Conservation (phyloP, 257 asterid species). For the Euphrasia confusa region DNA sequence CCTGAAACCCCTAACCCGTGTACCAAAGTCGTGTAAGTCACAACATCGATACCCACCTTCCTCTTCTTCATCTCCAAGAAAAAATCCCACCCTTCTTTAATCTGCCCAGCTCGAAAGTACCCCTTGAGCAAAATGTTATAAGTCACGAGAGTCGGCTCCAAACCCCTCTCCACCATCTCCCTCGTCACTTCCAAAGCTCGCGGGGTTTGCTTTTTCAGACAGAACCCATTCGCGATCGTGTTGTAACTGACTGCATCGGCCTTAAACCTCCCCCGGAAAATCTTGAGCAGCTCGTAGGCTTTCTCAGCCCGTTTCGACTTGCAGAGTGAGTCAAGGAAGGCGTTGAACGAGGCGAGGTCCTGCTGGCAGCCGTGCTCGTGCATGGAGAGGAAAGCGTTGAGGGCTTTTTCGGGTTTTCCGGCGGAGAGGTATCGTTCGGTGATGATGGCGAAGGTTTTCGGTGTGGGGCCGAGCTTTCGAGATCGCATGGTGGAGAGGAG, state of each 20-base stretch:
- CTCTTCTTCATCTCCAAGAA: slow-evolving; percentile 87
- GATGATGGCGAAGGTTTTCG: slow-evolving; percentile 75
- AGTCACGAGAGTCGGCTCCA: slow-evolving; percentile 57
- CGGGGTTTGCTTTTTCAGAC: slow-evolving; percentile 64
- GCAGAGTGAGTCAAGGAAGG: slow-evolving; percentile 75
- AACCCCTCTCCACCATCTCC: slow-evolving; percentile 80
- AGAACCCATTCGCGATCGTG: slow-evolving; percentile 69
- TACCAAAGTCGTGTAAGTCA: slow-evolving; percentile 80
- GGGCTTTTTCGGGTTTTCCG: slow-evolving; percentile 88
- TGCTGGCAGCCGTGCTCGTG: slow-evolving; percentile 88
- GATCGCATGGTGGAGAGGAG: slow-evolving; percentile 59
- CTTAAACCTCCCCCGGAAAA: slow-evolving; percentile 56
- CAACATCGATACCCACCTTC: slow-evolving; percentile 69
- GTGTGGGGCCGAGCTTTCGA: slow-evolving; percentile 62
- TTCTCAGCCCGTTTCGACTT: slow-evolving; percentile 69
- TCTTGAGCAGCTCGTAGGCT: slow-evolving; percentile 59
- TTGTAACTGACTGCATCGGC: slow-evolving; percentile 70
- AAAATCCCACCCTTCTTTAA: slow-evolving; percentile 75
- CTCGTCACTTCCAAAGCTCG: slow-evolving; percentile 66
- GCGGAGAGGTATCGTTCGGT: slow-evolving; percentile 69
- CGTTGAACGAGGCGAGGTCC: slow-evolving; percentile 65
- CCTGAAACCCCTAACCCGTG: slow-evolving; percentile 86
- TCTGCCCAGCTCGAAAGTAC: slow-evolving; percentile 64
- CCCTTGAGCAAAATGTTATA: slow-evolving; percentile 79
- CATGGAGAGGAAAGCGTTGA: slow-evolving; percentile 72